phyloP scores from a whole-genome alignment of 2,329 filamentous ascomycete species.

The Alternaria burnsii region DNA sequence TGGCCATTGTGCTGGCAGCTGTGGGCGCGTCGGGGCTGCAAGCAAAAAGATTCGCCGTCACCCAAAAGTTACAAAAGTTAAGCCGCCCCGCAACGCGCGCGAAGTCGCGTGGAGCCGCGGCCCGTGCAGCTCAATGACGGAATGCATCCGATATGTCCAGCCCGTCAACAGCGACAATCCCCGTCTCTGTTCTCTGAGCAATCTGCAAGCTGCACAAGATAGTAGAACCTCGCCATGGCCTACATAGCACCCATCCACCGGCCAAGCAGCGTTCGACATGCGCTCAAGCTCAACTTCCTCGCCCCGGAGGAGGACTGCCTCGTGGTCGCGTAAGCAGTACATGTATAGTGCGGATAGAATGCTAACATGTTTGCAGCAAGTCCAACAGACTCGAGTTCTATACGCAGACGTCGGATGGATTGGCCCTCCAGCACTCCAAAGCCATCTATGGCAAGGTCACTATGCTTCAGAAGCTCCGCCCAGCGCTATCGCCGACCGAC shows the following conservation, averaged over 20 bases:
- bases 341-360: neutral
- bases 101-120: slow-evolving; percentile 27
- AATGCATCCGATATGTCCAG: slow-evolving; percentile 37
- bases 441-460: slow-evolving; percentile 85
- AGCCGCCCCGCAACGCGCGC: slow-evolving; percentile 30
- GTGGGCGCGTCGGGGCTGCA: slow-evolving; percentile 11
- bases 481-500: slow-evolving; percentile 76
- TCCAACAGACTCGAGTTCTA: slow-evolving; percentile 88
- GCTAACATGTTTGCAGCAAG: slow-evolving; percentile 62
- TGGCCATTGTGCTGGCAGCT: slow-evolving; percentile 13
- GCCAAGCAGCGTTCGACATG: slow-evolving; percentile 90
- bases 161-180: slow-evolving; percentile 9
- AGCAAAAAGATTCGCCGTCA: slow-evolving; percentile 14
- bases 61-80: slow-evolving; percentile 29
- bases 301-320: slow-evolving; percentile 79
- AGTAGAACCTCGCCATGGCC: slow-evolving; percentile 69
- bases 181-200: neutral
- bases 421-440: slow-evolving; percentile 70
- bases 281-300: slow-evolving; percentile 80
- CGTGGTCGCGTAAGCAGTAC: slow-evolving; percentile 77
- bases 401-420: slow-evolving; percentile 68
- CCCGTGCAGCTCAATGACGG: slow-evolving; percentile 36
- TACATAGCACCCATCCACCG: slow-evolving; percentile 94
- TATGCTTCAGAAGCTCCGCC: slow-evolving; percentile 82
- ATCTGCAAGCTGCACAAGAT: slow-evolving; percentile 21